Conservation (phyloP, 192 early-diverging fungal species). For the Pilaira anomala region DNA sequence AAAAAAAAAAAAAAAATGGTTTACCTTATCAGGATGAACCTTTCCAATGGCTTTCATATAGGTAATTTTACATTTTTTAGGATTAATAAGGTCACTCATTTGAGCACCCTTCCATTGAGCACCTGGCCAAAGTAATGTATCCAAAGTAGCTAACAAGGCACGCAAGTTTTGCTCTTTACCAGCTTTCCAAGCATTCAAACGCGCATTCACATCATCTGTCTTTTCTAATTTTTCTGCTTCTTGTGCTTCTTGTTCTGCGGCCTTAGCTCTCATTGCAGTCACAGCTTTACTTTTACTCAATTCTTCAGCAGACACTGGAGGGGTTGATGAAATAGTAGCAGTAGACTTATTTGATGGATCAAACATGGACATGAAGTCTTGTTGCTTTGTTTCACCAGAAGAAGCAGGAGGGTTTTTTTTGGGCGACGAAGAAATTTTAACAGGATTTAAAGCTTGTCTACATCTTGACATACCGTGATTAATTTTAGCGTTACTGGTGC, state of each 20-base stretch:
- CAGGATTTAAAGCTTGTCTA: conserved; percentile 38
- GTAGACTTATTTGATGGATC: conserved; percentile 19
- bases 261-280: conserved; percentile 69
- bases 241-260: conserved; percentile 65
- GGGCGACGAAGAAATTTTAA: background rate
- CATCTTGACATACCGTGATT: conserved; percentile 49
- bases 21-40: conserved; percentile 93
- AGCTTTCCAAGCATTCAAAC: conserved; percentile 71
- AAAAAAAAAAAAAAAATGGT: background rate
- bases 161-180: conserved; percentile 92
- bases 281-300: conserved; percentile 50
- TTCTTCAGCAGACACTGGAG: background rate
- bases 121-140: conserved; percentile 77
- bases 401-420: conserved; percentile 1
- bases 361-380: conserved; percentile 6
- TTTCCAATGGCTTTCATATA: conserved; percentile 92
- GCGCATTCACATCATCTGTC: conserved; percentile 74
- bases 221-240: conserved; percentile 75
- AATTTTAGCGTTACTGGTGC: conserved; percentile 29
- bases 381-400: conserved; percentile 22
- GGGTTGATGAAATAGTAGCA: background rate
- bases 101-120: conserved; percentile 70
- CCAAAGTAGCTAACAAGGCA: conserved; percentile 80
- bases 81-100: conserved; percentile 84
- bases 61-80: conserved; percentile 82